A percentile compares a stretch with the other conserved stretches of the same genome.
Conservation (phyloP, 495 filamentous ascomycete species). For the Aspergillus conjunctus region DNA sequence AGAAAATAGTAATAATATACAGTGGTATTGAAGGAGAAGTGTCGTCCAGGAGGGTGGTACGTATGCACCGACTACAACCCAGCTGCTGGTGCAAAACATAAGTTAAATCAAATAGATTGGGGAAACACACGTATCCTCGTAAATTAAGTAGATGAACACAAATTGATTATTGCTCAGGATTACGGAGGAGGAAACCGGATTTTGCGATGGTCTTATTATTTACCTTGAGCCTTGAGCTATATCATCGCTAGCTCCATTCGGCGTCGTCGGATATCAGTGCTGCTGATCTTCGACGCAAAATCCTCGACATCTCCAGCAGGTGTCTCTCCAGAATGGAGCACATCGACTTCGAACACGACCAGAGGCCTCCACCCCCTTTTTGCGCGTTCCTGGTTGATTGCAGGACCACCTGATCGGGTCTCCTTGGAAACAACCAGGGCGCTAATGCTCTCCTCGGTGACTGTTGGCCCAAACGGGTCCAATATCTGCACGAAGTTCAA, state of each 20-base stretch:
- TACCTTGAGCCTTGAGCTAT: constrained; percentile 12
- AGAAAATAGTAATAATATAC: no score
- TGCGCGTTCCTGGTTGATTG: constrained; percentile 76
- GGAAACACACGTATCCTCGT: no score
- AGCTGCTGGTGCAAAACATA: no score
- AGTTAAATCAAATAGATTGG: no score
- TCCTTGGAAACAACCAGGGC: constrained; percentile 89
- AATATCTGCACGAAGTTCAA: constrained; percentile 81
- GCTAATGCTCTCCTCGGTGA: constrained; percentile 75
- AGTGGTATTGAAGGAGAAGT: no score
- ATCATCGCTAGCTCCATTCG: constrained; percentile 45
- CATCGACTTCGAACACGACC: constrained; percentile 89
- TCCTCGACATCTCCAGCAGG: constrained; percentile 48
- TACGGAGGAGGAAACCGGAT: not conserved
- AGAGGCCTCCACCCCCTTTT: constrained; percentile 77
- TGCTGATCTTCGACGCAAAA: constrained; percentile 88
- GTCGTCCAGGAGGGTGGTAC: no score
- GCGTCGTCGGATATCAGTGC: constrained; percentile 67
- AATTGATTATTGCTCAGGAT: no score
- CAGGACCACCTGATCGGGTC: constrained; percentile 78
- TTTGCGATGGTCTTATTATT: not conserved
- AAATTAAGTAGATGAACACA: no score
- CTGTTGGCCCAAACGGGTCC: constrained; percentile 89
- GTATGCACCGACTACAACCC: no score
- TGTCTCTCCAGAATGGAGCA: constrained; percentile 70